Evolutionary conservation across 2,329 filamentous ascomycete genomes (phyloP).

Genomic region (Hymenoscyphus fraxineus): DNA sequence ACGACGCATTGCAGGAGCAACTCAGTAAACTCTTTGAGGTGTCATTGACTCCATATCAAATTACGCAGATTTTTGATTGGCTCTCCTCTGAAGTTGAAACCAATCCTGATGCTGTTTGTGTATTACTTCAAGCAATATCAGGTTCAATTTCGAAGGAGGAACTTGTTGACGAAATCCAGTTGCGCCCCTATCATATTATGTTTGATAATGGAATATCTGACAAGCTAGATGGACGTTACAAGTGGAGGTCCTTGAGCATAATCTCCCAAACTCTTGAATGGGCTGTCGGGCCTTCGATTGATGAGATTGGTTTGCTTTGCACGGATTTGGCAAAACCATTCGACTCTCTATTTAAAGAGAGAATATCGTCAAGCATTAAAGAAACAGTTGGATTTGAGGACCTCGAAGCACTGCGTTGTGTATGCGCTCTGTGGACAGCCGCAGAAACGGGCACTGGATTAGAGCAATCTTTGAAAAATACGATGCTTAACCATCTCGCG

Average conservation of each 20-base stretch:
- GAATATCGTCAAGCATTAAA: neutral
- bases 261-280: slow-evolving; percentile 26
- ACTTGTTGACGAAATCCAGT: slow-evolving; percentile 32
- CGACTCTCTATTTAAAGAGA: slow-evolving; percentile 8
- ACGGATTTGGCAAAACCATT: slow-evolving; percentile 22
- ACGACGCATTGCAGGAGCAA: slow-evolving; percentile 28
- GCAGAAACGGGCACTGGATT: slow-evolving; percentile 18
- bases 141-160: slow-evolving; percentile 37
- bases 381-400: slow-evolving; percentile 19
- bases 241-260: slow-evolving; percentile 32
- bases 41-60: slow-evolving; percentile 38
- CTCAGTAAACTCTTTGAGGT: slow-evolving; percentile 35
- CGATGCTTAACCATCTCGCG: slow-evolving; percentile 21
- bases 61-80: slow-evolving; percentile 37
- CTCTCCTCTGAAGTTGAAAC: slow-evolving; percentile 29
- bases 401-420: slow-evolving; percentile 26
- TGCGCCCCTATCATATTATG: slow-evolving; percentile 36
- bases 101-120: slow-evolving; percentile 29
- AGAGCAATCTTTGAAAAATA: slow-evolving; percentile 12
- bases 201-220: slow-evolving; percentile 26
- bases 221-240: slow-evolving; percentile 27
- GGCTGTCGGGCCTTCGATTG: slow-evolving; percentile 17
- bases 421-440: slow-evolving; percentile 27
- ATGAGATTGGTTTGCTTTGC: slow-evolving; percentile 19
- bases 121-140: slow-evolving; percentile 39